Percentiles rank a stretch among this genome's conserved stretches.
These are phyloP conservation scores for Allium sativum DNA, from an alignment of 106 monocot species.

Conservation along the genomic window DNA sequence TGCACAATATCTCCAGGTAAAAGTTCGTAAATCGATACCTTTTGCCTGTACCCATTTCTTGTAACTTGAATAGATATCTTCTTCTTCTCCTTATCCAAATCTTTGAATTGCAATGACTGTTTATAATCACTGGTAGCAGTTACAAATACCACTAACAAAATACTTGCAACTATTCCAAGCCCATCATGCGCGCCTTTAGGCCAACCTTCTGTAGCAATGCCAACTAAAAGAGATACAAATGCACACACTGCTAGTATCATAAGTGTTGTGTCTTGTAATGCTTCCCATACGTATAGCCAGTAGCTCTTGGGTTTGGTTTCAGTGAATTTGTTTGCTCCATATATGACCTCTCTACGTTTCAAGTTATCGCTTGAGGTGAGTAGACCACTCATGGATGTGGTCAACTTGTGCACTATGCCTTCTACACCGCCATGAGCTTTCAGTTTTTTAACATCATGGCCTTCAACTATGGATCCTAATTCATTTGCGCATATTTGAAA, in stretches of 20 bases:
- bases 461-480: constrained; percentile 32
- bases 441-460: constrained; percentile 24
- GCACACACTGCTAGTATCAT: constrained; percentile 29
- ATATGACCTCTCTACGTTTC: constrained; percentile 17
- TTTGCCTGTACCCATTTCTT: constrained; percentile 32
- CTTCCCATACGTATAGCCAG: constrained; percentile 37
- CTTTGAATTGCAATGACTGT: constrained; percentile 39
- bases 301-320: constrained; percentile 21
- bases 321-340: constrained; percentile 34
- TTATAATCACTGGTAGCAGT: constrained; percentile 32
- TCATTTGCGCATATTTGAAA: constrained; percentile 32
- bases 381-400: constrained; percentile 19
- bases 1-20: constrained; percentile 40
- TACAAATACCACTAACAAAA: constrained; percentile 33
- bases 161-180: constrained; percentile 34
- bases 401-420: constrained; percentile 22
- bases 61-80: constrained; percentile 31
- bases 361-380: constrained; percentile 8
- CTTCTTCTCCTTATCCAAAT: constrained; percentile 43
- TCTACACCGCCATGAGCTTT: constrained; percentile 18
- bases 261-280: constrained; percentile 37
- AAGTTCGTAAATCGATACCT: constrained; percentile 31
- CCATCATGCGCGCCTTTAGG: constrained; percentile 44
- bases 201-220: constrained; percentile 38
- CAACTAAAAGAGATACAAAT: constrained; percentile 27